Conservation (phyloP, 305 asterid genomes). For the Fraxinus velutina region DNA sequence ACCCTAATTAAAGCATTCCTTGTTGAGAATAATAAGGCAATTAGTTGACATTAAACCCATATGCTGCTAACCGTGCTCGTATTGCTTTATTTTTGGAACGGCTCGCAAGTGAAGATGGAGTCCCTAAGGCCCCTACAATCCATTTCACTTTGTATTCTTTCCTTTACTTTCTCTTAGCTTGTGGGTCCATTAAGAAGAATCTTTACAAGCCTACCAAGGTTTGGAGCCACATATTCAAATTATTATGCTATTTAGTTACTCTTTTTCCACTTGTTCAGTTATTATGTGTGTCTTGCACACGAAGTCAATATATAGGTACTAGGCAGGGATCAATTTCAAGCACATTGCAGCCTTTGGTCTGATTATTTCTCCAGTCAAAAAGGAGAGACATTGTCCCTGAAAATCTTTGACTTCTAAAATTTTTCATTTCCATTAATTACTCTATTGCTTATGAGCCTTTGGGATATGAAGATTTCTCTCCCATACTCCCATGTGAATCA, state of each 20-base stretch:
- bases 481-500: neutral
- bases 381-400: neutral
- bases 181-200: neutral
- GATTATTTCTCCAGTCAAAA: constrained; percentile 7
- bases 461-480: too few relatives aligned
- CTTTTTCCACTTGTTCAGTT: neutral
- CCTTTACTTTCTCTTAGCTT: neutral
- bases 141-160: neutral
- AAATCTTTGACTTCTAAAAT: constrained; percentile 7
- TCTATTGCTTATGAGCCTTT: neutral
- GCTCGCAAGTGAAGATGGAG: neutral
- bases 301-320: neutral
- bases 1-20: neutral
- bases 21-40: neutral
- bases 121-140: neutral
- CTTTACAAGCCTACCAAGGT: neutral
- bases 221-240: neutral
- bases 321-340: constrained; percentile 16
- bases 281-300: neutral
- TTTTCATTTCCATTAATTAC: neutral
- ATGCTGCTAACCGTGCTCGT: neutral
- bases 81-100: neutral
- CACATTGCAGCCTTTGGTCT: constrained; percentile 21
- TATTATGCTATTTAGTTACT: too few relatives aligned
- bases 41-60: neutral